A percentile compares a stretch with the other conserved stretches of the same genome.
Conservation (phyloP, 441 rosid genomes). For the Melastoma candidum region DNA sequence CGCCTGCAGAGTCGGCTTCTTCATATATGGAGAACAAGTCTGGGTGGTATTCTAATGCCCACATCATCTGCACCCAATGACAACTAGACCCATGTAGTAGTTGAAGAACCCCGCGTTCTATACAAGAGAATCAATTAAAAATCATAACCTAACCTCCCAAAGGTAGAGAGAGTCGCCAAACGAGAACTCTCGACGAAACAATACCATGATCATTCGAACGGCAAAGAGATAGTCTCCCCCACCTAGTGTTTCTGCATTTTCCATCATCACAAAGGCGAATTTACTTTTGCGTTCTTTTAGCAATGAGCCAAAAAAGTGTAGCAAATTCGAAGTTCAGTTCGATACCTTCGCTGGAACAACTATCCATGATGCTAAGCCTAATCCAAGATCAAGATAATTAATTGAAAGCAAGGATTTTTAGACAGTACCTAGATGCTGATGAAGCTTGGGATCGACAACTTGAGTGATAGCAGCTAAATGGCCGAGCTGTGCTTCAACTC, state of each 20-base stretch:
- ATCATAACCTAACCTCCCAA: slow-evolving; percentile 68
- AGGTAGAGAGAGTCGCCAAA: slow-evolving; percentile 88
- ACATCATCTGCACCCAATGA: slow-evolving; percentile 76
- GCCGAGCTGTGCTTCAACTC: slow-evolving; percentile 83
- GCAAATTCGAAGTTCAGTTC: too few relatives aligned
- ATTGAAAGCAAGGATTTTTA: slow-evolving; percentile 3
- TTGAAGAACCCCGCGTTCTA: background rate
- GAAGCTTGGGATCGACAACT: slow-evolving; percentile 88
- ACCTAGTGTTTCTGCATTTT: slow-evolving; percentile 63
- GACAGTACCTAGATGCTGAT: slow-evolving; percentile 75
- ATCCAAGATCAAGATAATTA: background rate
- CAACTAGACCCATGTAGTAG: background rate
- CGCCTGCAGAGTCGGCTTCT: slow-evolving; percentile 31
- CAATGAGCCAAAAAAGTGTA: too few relatives aligned
- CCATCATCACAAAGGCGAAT: too few relatives aligned
- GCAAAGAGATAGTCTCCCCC: slow-evolving; percentile 97
- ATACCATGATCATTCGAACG: slow-evolving; percentile 92
- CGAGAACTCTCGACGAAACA: slow-evolving; percentile 93
- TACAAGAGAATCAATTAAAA: background rate
- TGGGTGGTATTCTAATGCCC: slow-evolving; percentile 96
- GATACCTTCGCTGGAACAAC: too few relatives aligned
- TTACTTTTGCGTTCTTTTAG: too few relatives aligned
- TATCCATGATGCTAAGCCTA: too few relatives aligned
- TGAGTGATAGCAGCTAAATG: slow-evolving; percentile 82
- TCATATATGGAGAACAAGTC: slow-evolving; percentile 56